A percentile compares a stretch with the other conserved stretches of the same genome.
These are phyloP conservation scores for Starmerella ratchasimensis DNA, from an alignment of 805 yeast species.

Conservation along the genomic window DNA sequence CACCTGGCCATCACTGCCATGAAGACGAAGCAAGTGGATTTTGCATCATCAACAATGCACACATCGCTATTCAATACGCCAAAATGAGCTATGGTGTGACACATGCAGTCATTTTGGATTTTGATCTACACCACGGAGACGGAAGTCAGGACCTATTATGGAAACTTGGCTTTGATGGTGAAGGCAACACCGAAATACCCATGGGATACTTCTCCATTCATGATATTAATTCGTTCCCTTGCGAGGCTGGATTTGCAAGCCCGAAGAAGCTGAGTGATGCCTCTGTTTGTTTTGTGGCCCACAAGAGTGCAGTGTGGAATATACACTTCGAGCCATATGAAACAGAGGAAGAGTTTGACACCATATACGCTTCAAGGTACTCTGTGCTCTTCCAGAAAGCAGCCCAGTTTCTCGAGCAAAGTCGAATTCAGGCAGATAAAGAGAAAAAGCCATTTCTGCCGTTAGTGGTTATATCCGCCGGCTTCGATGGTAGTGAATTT, in stretches of 20 bases:
- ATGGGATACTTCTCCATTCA: conserved; percentile 76
- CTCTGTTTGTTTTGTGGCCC: conserved; percentile 63
- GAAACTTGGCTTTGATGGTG: conserved; percentile 49
- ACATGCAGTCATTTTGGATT: conserved; percentile 69
- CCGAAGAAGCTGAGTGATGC: conserved; percentile 60
- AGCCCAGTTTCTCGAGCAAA: conserved; percentile 33
- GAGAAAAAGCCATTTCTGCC: conserved; percentile 37
- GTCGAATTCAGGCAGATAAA: not conserved
- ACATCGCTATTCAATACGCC: conserved; percentile 69
- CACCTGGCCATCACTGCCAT: conserved; percentile 83
- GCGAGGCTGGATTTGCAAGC: conserved; percentile 65
- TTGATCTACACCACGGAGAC: conserved; percentile 81
- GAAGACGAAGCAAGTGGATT: conserved; percentile 76
- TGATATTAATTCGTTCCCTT: conserved; percentile 76
- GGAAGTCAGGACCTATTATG: conserved; percentile 80
- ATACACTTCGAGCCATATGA: conserved; percentile 59
- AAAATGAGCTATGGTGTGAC: conserved; percentile 46
- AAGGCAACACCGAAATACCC: conserved; percentile 13
- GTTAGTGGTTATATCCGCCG: conserved; percentile 64
- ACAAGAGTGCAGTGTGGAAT: conserved; percentile 70
- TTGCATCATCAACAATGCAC: conserved; percentile 69
- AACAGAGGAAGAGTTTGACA: conserved; percentile 50
- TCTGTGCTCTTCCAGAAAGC: conserved; percentile 51
- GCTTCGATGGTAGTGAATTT: conserved; percentile 76
- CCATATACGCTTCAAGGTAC: conserved; percentile 47